Evolutionary conservation across 1,284 basidiomycete species (phyloP).

Genomic region (Salmacisia buchloeana): DNA sequence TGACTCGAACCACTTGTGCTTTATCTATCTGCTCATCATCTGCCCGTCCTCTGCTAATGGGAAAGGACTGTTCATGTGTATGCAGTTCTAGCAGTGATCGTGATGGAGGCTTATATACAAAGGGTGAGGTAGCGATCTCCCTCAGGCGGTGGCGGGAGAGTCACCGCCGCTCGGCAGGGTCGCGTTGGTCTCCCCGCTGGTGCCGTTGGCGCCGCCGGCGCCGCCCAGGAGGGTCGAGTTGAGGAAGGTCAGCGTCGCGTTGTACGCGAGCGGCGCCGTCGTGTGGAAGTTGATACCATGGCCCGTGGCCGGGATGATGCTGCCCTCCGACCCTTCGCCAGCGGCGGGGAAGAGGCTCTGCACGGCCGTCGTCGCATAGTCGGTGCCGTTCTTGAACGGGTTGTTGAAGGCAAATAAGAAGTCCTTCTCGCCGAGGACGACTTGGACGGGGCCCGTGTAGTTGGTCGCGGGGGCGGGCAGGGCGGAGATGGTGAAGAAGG

Average conservation of each 20-base stretch:
- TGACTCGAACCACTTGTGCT: too few species aligned
- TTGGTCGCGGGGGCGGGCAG: conserved; percentile 8
- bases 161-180: not conserved
- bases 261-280: conserved; percentile 7
- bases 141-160: too few species aligned
- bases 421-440: conserved; percentile 15
- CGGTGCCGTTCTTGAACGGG: conserved; percentile 6
- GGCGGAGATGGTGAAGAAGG: conserved; percentile 16
- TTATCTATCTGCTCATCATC: too few species aligned
- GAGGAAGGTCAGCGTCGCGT: conserved; percentile 8
- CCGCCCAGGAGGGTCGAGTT: not conserved
- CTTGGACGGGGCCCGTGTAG: conserved; percentile 17
- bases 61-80: too few species aligned
- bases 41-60: too few species aligned
- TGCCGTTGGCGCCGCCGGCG: not conserved
- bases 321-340: conserved; percentile 26
- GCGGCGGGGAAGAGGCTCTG: conserved; percentile 28
- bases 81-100: too few species aligned
- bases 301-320: conserved; percentile 33
- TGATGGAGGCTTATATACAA: too few species aligned
- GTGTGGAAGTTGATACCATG: conserved; percentile 48
- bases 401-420: conserved; percentile 14
- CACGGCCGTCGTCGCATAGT: conserved; percentile 23
- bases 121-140: too few species aligned
- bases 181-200: not conserved